Evolutionary conservation across 208 protist species (phyloP).

Genomic region (Trypanosoma melophagium): DNA sequence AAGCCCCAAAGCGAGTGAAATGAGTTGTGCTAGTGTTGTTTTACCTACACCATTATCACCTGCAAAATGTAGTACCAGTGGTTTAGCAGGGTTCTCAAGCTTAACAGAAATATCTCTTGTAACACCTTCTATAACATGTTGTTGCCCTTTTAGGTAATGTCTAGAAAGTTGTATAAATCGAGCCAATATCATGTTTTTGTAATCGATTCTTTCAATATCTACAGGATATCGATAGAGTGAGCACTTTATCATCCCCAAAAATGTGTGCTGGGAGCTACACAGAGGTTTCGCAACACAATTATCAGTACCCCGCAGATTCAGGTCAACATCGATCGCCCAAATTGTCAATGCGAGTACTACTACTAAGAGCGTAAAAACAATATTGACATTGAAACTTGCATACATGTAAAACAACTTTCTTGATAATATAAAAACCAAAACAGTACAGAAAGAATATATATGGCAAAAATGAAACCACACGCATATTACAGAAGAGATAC

Average conservation of each 20-base stretch:
- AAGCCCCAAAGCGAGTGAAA: slow-evolving; percentile 66
- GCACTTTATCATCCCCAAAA: slow-evolving; percentile 14
- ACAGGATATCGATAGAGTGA: slow-evolving; percentile 18
- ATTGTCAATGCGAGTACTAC: neutral
- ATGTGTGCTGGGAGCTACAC: slow-evolving; percentile 1
- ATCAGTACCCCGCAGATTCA: neutral
- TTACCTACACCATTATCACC: slow-evolving; percentile 88
- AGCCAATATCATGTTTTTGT: slow-evolving; percentile 35
- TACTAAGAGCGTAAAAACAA: neutral
- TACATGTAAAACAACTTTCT: neutral
- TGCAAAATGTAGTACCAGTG: slow-evolving; percentile 71
- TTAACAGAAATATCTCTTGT: slow-evolving; percentile 43
- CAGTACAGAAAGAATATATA: neutral
- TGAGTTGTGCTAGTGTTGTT: slow-evolving; percentile 60
- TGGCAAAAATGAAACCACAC: slow-evolving; percentile 9
- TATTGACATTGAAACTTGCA: neutral
- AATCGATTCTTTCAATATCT: slow-evolving; percentile 20
- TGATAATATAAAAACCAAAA: neutral
- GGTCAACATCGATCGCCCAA: slow-evolving; percentile 9
- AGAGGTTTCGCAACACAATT: slow-evolving; percentile 8
- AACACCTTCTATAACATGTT: slow-evolving; percentile 38
- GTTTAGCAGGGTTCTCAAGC: slow-evolving; percentile 42
- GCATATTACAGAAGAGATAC: slow-evolving; percentile 10
- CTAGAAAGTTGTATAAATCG: slow-evolving; percentile 34
- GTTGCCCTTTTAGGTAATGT: slow-evolving; percentile 47